These are phyloP conservation scores for Geosmithia flava DNA, from an alignment of 2,329 filamentous ascomycete genomes.

Conservation along the genomic window DNA sequence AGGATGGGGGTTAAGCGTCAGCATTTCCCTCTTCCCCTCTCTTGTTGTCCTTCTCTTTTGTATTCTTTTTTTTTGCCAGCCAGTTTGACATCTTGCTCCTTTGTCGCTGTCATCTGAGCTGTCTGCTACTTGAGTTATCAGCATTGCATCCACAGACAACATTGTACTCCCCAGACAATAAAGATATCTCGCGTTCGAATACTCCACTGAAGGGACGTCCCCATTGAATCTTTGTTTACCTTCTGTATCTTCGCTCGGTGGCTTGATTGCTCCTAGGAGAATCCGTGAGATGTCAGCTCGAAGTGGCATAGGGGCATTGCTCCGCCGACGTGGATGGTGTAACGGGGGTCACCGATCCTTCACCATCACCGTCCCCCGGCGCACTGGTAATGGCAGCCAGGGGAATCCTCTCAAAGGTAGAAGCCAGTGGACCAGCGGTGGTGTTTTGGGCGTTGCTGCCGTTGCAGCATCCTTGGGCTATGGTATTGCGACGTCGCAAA, in stretches of 20 bases:
- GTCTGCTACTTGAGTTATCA: too few species aligned
- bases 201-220: too few species aligned
- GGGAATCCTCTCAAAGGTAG: background rate
- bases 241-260: too few species aligned
- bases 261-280: background rate
- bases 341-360: background rate
- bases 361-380: background rate
- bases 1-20: background rate
- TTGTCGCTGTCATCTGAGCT: too few species aligned
- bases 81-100: too few species aligned
- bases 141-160: too few species aligned
- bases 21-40: background rate
- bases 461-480: slow-evolving; percentile 2
- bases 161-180: too few species aligned
- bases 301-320: background rate
- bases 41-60: background rate
- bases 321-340: background rate
- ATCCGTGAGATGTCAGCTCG: background rate
- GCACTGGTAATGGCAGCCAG: background rate
- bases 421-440: slow-evolving; percentile 1
- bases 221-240: too few species aligned
- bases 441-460: slow-evolving; percentile 2
- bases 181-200: too few species aligned
- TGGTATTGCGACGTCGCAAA: background rate
- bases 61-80: background rate